Evolutionary conservation across 768 basidiomycete species (phyloP).

Genomic region (Boletus patriciae): DNA sequence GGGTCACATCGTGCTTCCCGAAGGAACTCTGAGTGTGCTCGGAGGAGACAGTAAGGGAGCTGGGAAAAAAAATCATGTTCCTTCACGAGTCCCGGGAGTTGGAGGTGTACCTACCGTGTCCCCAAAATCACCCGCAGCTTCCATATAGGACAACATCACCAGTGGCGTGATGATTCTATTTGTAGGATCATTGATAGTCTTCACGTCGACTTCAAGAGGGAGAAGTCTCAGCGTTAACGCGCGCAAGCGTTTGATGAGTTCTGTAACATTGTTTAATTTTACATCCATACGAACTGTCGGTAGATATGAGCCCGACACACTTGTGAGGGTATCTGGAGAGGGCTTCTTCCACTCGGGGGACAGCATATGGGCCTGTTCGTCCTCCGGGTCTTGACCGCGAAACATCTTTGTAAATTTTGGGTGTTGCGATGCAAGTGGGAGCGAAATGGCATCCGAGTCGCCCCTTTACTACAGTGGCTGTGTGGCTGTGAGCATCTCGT

Average conservation of each 20-base stretch:
- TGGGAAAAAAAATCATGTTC: conserved; percentile 27
- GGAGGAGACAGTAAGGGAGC: conserved; percentile 81
- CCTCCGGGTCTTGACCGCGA: conserved; percentile 27
- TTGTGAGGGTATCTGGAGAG: conserved; percentile 71
- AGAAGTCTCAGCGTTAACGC: conserved; percentile 73
- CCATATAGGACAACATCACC: conserved; percentile 73
- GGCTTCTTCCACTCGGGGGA: conserved; percentile 52
- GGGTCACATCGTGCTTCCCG: conserved; percentile 79
- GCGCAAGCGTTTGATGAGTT: conserved; percentile 77
- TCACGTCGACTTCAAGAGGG: conserved; percentile 75
- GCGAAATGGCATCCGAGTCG: neutral
- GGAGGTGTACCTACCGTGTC: conserved; percentile 61
- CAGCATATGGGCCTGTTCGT: conserved; percentile 47
- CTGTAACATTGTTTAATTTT: conserved; percentile 37
- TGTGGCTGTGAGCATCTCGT: conserved; percentile 30
- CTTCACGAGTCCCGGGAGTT: neutral
- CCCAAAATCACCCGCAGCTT: conserved; percentile 83
- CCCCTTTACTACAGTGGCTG: neutral
- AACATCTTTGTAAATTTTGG: conserved; percentile 16
- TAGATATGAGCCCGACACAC: conserved; percentile 42
- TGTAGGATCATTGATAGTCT: conserved; percentile 68
- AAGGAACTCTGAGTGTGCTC: conserved; percentile 77
- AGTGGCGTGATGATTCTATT: conserved; percentile 80
- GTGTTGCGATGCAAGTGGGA: neutral
- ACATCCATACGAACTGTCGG: no score